phyloP scores from a whole-genome alignment of 2,329 filamentous ascomycete genomes.

The Aspergillaceae sp. region DNA sequence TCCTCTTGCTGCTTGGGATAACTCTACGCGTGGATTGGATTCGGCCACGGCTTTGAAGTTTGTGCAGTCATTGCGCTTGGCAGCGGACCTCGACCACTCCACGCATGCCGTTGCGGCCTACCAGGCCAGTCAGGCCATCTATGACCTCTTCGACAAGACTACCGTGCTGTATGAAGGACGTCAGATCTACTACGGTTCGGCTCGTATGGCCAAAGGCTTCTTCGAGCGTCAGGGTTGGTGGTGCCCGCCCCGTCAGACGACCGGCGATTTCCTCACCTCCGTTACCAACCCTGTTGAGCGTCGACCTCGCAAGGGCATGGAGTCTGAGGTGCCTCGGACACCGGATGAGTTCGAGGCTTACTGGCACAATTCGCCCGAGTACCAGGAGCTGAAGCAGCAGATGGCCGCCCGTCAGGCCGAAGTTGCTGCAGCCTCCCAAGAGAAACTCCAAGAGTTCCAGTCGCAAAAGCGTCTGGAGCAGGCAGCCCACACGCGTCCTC shows the following conservation, averaged over 20 bases:
- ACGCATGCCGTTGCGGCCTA: constrained; percentile 46
- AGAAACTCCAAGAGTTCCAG: constrained; percentile 16
- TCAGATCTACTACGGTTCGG: constrained; percentile 64
- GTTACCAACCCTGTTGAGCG: constrained; percentile 57
- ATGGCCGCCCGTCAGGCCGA: constrained; percentile 33
- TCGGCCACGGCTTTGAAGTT: constrained; percentile 47
- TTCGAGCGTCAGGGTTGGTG: constrained; percentile 61
- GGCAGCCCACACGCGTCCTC: constrained; percentile 43
- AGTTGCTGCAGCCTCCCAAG: constrained; percentile 19
- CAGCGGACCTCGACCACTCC: constrained; percentile 38
- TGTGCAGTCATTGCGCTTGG: constrained; percentile 39
- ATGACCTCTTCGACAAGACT: constrained; percentile 56
- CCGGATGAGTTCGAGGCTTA: constrained; percentile 57
- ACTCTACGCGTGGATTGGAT: constrained; percentile 40
- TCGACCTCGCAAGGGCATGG: constrained; percentile 47
- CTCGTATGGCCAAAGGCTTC: constrained; percentile 49
- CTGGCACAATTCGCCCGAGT: constrained; percentile 47
- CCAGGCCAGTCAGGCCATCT: constrained; percentile 37
- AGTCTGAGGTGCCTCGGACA: constrained; percentile 54
- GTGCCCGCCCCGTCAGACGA: constrained; percentile 58
- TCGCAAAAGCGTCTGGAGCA: constrained; percentile 29
- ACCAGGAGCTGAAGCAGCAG: constrained; percentile 28
- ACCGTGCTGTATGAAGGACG: constrained; percentile 63
- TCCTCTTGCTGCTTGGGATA: constrained; percentile 36
- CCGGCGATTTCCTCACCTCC: constrained; percentile 59